Percentiles rank a stretch among this genome's conserved stretches.
These are phyloP conservation scores for Podospora tetraspora DNA, from an alignment of 495 filamentous ascomycete genomes.

Conservation along the genomic window DNA sequence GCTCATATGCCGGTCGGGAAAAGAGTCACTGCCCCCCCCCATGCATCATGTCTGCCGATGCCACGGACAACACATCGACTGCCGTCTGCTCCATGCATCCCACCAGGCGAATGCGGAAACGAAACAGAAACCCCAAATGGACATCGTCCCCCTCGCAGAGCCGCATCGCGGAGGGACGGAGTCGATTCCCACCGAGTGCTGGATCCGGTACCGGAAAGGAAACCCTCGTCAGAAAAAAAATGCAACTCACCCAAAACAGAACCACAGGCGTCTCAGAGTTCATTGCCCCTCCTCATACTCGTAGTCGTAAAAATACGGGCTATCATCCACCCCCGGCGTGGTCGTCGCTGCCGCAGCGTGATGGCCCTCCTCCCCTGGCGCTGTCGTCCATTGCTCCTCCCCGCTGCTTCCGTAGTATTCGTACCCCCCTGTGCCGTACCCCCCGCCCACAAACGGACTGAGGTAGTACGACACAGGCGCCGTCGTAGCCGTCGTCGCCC, in stretches of 20 bases:
- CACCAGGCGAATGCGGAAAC: neutral
- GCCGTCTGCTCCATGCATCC: neutral
- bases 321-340: constrained; percentile 1
- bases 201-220: neutral
- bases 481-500: neutral
- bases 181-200: neutral
- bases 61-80: neutral
- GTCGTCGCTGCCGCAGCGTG: neutral
- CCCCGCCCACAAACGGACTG: constrained; percentile 10
- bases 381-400: neutral
- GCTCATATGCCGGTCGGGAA: neutral
- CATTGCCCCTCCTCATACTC: constrained; percentile 2
- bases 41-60: neutral
- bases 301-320: constrained; percentile 6
- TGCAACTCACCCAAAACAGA: neutral
- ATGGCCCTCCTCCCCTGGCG: constrained; percentile 3
- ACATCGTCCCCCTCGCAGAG: neutral
- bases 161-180: neutral
- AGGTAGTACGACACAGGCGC: constrained; percentile 5
- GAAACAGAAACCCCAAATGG: neutral
- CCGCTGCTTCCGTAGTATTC: constrained; percentile 6
- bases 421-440: neutral
- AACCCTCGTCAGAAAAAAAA: neutral
- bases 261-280: too few species aligned
- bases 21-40: neutral